Base-by-base conservation (phyloP, 2,329 filamentous ascomycete genomes). In the Claviceps sp. region DNA sequence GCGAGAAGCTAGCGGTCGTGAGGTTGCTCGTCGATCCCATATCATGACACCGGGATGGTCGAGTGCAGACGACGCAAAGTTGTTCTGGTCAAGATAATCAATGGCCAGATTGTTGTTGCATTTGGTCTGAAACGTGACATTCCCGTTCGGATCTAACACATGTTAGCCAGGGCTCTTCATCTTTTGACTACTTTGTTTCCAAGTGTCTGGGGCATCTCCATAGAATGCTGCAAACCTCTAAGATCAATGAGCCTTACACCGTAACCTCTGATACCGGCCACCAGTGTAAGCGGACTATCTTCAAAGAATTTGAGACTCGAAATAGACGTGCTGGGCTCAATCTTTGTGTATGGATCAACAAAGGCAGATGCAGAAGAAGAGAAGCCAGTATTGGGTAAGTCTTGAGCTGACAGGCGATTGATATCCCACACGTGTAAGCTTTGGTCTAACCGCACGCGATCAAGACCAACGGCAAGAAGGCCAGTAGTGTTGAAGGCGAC, bases 371-470 rank as follows among this genome's bases (percentile, higher is more conserved):
- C 64, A 47, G 74, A 71, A 2, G 67, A 58, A 2, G 75, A 71
- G 36, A 79, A 80, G 23, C 79, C 80, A 36, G 67, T 67, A 20
- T 66, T 64, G 16, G 64, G 67, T 37, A 70, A 62, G 58, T 73
- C 73, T 64, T 75, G 68, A 44, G 66, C 72, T 20, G 73, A 76
- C 47, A 80, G 72, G 40, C 79, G 78, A 58, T 79, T 83, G 51
- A 89, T 75, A 64, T 94, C 86, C 78, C 86, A 93, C 34, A 93
- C 83, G 60, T 91, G 87, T 47, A 94, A 74, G 59, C 85, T 89
- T 56, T 85, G 80, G 62, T 93, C 88, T 66, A 87, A 89, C 36
- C 88, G 79, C 23, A 90, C 86, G 58, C 86, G 78, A 60, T 93
- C 88, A 49, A 93, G 72, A 1, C 86, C 88, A 29, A 89, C 86